A percentile compares a stretch with the other conserved stretches of the same genome.
These are phyloP conservation scores for Phialemoniopsis sp. DNA, from an alignment of 2,329 filamentous ascomycete species.

Conservation along the genomic window DNA sequence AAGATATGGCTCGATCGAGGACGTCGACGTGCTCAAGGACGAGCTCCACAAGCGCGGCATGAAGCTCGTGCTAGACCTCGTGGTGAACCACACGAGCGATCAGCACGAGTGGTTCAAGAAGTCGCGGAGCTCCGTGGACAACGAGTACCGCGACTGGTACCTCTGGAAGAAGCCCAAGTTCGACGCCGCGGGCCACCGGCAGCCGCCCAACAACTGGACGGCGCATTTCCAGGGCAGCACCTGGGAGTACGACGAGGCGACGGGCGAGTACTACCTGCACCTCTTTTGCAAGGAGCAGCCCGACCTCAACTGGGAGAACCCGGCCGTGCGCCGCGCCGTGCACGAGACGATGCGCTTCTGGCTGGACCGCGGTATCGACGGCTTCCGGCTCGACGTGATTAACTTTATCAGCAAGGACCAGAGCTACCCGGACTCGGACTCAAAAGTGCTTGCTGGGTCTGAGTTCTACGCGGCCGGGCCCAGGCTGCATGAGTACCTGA, in stretches of 20 bases:
- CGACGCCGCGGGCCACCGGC: slow-evolving; percentile 50
- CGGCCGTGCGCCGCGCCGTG: slow-evolving; percentile 58
- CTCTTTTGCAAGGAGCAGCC: slow-evolving; percentile 70
- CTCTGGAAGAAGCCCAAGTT: slow-evolving; percentile 60
- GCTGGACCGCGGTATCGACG: slow-evolving; percentile 64
- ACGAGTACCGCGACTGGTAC: slow-evolving; percentile 57
- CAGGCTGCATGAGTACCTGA: slow-evolving; percentile 39
- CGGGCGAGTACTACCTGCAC: slow-evolving; percentile 54
- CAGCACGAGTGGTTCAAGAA: slow-evolving; percentile 57
- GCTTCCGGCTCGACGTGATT: slow-evolving; percentile 65
- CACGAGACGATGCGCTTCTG: slow-evolving; percentile 70
- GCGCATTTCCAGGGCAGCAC: slow-evolving; percentile 36
- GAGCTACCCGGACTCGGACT: slow-evolving; percentile 40
- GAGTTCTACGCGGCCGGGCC: slow-evolving; percentile 13
- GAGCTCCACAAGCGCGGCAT: slow-evolving; percentile 59
- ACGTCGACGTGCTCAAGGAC: slow-evolving; percentile 61
- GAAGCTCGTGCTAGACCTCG: slow-evolving; percentile 68
- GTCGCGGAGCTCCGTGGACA: slow-evolving; percentile 47
- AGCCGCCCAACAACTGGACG: slow-evolving; percentile 58
- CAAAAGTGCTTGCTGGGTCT: too few species aligned
- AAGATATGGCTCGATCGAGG: slow-evolving; percentile 62
- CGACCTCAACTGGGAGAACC: slow-evolving; percentile 75
- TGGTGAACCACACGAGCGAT: slow-evolving; percentile 66
- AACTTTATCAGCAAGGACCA: slow-evolving; percentile 63
- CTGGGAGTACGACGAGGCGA: slow-evolving; percentile 42